Conservation (phyloP, 148 eudicot species). For the Chenopodium suecicum region DNA sequence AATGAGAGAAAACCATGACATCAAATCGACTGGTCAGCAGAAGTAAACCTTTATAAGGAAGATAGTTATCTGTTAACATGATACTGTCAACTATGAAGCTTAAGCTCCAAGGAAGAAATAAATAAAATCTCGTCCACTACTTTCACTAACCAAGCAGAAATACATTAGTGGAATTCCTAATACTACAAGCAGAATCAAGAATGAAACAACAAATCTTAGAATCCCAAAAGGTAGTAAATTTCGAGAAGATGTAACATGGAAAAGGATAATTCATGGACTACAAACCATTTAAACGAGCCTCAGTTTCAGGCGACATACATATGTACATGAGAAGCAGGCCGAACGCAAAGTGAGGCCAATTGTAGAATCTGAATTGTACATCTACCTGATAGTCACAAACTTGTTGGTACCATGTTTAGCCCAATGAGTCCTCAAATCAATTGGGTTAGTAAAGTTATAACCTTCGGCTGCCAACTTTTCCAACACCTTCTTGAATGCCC, state of each 20-base stretch:
- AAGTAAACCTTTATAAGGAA: conserved; percentile 20
- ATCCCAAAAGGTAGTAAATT: conserved; percentile 30
- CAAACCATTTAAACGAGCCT: conserved; percentile 35
- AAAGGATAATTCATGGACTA: conserved; percentile 33
- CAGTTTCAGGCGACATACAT: conserved; percentile 38
- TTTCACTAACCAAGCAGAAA: conserved; percentile 37
- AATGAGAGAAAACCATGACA: conserved; percentile 15
- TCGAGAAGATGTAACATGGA: conserved; percentile 31
- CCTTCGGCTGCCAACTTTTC: conserved; percentile 57
- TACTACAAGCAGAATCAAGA: conserved; percentile 35
- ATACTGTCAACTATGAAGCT: conserved; percentile 35
- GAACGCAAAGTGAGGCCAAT: conserved; percentile 32
- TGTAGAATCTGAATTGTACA: conserved; percentile 35
- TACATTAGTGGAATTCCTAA: conserved; percentile 42
- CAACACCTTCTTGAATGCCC: conserved; percentile 50
- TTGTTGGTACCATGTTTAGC: conserved; percentile 55
- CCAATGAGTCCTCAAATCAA: conserved; percentile 53
- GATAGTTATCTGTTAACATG: conserved; percentile 34
- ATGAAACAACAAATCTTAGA: conserved; percentile 37
- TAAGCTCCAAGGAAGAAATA: conserved; percentile 40
- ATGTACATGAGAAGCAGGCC: conserved; percentile 52
- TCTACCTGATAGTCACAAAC: conserved; percentile 55
- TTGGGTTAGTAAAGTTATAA: conserved; percentile 46
- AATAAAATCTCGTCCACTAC: conserved; percentile 41
- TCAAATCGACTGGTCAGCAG: neutral